Evolutionary conservation across 2,329 filamentous ascomycete genomes (phyloP), one percentile per base, ranked within the genome.

Genomic region (Septoria linicola): DNA sequence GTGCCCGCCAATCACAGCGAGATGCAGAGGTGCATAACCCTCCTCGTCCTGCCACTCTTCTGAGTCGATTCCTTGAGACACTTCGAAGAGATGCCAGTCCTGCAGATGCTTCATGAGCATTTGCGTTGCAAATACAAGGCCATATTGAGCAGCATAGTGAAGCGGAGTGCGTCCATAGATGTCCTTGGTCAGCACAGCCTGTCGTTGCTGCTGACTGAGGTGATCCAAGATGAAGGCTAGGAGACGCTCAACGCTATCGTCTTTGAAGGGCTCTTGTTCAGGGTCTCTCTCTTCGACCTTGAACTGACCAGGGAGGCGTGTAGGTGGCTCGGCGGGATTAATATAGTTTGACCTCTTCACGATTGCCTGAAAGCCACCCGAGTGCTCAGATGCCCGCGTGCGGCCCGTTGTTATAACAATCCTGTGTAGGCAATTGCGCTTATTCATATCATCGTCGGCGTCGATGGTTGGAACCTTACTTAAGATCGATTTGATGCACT

Each of bases 141-240:
- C 93, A 66, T 95, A 96, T 67, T 97, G 90, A 0, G 93, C 92
- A 2, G 90, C 90, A 66, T 96, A 96, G 68, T 97, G 92, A 8
- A 97, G 77, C 1, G 92, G 90, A 11, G 92, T 79, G 3, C 92
- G 86, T 2, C 89, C 91, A 54, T 92, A 87, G 0, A 83, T 79
- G 70, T 97, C 92, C 53, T 80, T 83, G 10, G 81, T 80, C 42
- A 80, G 75, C 8, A 97, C 74, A 0, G 86, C 85, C 10, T 68
- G 59, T 8, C 85, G 81, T 60, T 97, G 92, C 8, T 80, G 73
- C 0, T 80, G 76, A 8, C 76, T 80, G 6, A 99, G 77, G 21
- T 78, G 76, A 40, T 90, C 84, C 3, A 99, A 76, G 6, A 85
- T 64, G 63, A 79, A 79, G 13, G 73, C 63, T 17, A 86, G 67